Percentiles rank a stretch among this genome's conserved stretches.
phyloP scores from a whole-genome alignment of 495 filamentous ascomycete species.

The Lepidopterella palustris region DNA sequence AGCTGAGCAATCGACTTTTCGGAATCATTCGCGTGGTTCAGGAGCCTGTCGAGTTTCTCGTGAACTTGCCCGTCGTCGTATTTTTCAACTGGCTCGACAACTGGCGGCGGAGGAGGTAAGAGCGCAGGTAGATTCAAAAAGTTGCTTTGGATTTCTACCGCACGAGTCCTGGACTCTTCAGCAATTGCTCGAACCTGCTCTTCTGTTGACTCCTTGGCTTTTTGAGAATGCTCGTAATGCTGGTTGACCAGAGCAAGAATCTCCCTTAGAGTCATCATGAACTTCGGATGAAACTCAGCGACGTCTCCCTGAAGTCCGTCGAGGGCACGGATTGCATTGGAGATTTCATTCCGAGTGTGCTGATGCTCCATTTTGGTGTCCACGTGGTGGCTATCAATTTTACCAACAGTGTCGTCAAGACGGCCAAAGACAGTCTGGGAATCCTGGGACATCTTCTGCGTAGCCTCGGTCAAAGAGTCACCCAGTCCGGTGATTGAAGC shows the following conservation, averaged over 20 bases:
- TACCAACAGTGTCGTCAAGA: constrained; percentile 67
- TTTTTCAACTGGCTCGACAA: constrained; percentile 37
- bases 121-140: constrained; percentile 47
- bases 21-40: constrained; percentile 51
- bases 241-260: constrained; percentile 72
- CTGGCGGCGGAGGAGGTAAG: constrained; percentile 40
- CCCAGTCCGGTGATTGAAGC: constrained; percentile 45
- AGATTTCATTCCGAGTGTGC: constrained; percentile 67
- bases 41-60: constrained; percentile 77
- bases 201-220: constrained; percentile 31
- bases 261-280: constrained; percentile 73
- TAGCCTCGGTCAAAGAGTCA: constrained; percentile 58
- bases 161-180: constrained; percentile 30
- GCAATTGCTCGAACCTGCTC: constrained; percentile 27
- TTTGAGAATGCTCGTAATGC: constrained; percentile 69
- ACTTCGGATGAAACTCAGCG: constrained; percentile 74
- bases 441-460: constrained; percentile 76
- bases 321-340: constrained; percentile 61
- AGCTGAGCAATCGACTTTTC: constrained; percentile 52
- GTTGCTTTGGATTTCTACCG: constrained; percentile 49
- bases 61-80: constrained; percentile 60
- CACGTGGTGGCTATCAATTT: constrained; percentile 67
- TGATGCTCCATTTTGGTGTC: constrained; percentile 70
- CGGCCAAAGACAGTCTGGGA: constrained; percentile 74
- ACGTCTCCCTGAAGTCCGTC: constrained; percentile 70